Evolutionary conservation across 306 rosid species (phyloP).

Genomic region (Hippophae tibetana): DNA sequence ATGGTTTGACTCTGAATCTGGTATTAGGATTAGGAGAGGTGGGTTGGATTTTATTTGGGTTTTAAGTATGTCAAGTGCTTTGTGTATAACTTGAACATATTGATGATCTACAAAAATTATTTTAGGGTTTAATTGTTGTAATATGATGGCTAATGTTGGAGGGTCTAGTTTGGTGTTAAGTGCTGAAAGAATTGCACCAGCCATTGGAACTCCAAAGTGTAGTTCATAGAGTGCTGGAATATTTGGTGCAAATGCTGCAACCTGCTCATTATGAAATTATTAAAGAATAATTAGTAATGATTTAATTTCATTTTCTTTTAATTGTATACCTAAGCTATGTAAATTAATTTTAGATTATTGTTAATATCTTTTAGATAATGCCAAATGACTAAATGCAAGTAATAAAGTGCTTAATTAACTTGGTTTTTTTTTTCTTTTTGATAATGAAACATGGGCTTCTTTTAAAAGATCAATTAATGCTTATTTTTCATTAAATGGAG

Average conservation of each 20-base stretch:
- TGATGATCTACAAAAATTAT: conserved; percentile 50
- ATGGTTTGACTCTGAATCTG: conserved; percentile 14
- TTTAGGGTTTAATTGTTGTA: conserved; percentile 52
- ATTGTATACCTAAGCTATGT: no score
- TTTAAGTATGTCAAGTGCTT: conserved; percentile 23
- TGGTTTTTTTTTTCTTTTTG: no score
- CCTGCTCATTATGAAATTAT: conserved; percentile 27
- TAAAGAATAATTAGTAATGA: no score
- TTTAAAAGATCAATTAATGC: no score
- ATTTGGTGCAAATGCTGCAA: conserved; percentile 67
- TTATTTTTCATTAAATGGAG: no score
- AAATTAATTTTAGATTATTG: no score
- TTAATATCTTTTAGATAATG: no score
- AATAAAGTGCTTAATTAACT: no score
- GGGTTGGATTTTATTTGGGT: conserved; percentile 28
- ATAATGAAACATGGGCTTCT: no score
- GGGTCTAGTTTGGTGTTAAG: conserved; percentile 53
- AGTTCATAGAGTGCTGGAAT: conserved; percentile 74
- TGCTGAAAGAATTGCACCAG: conserved; percentile 62
- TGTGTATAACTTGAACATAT: conserved; percentile 33
- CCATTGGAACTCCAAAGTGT: conserved; percentile 76
- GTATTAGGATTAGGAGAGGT: conserved; percentile 49
- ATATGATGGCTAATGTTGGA: conserved; percentile 32
- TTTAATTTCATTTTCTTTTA: no score
- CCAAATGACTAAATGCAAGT: no score